Evolutionary conservation across 1,284 basidiomycete species (phyloP).

Genomic region (Boletus mariae): DNA sequence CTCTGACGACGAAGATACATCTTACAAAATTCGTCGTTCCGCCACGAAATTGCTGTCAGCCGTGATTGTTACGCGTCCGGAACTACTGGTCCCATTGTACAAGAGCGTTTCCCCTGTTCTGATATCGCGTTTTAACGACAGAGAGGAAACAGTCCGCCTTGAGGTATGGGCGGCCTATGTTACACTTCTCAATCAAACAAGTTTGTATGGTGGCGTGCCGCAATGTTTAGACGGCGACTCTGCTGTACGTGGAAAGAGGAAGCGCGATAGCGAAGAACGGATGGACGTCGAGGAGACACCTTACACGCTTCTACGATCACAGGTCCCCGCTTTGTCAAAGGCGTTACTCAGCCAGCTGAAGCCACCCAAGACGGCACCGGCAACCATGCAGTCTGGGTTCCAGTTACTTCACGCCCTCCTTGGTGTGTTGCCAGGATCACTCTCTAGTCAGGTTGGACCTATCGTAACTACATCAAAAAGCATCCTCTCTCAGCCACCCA

Average conservation of each 20-base stretch:
- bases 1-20: constrained; percentile 98
- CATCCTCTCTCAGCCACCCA: constrained; percentile 60
- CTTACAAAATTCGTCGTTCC: constrained; percentile 94
- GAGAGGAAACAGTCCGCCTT: constrained; percentile 93
- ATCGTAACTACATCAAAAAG: constrained; percentile 62
- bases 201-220: constrained; percentile 62
- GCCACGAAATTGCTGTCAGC: constrained; percentile 88
- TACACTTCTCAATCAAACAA: constrained; percentile 77
- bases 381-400: constrained; percentile 84
- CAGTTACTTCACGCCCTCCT: constrained; percentile 74
- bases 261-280: constrained; percentile 65
- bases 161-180: constrained; percentile 91
- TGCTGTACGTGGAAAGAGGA: constrained; percentile 66
- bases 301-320: constrained; percentile 61
- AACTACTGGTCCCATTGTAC: constrained; percentile 77
- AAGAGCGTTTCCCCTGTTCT: constrained; percentile 83
- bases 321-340: constrained; percentile 78
- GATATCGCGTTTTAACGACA: constrained; percentile 88
- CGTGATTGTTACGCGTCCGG: constrained; percentile 84
- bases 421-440: constrained; percentile 77
- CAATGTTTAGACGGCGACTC: constrained; percentile 51
- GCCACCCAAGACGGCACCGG: constrained; percentile 73
- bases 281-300: constrained; percentile 82
- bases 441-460: constrained; percentile 67
- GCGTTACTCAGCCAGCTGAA: constrained; percentile 82